Conservation (phyloP, 306 rosid genomes). For the Adenanthera pavonina region DNA sequence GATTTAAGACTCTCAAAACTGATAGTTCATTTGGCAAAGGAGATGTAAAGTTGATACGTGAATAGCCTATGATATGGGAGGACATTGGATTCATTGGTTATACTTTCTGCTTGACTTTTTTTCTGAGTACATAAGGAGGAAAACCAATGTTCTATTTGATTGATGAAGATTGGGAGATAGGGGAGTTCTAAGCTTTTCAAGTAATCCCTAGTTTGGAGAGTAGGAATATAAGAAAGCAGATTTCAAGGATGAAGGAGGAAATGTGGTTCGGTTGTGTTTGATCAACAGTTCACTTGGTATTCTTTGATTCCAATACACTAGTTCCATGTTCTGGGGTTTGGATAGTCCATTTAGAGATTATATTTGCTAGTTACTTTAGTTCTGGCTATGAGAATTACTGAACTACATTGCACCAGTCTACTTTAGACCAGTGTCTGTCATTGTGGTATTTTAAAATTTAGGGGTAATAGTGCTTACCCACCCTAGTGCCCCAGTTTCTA, state of each 20-base stretch:
- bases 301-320: neutral
- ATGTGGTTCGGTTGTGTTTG: constrained; percentile 4
- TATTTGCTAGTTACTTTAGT: neutral
- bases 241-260: constrained; percentile 19
- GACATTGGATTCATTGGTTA: neutral
- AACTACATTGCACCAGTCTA: neutral
- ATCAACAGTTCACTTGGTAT: neutral
- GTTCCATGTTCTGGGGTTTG: neutral
- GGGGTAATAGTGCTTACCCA: neutral
- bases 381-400: neutral
- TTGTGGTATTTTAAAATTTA: neutral
- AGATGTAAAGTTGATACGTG: constrained; percentile 8
- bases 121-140: constrained; percentile 11
- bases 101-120: neutral
- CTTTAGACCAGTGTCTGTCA: neutral
- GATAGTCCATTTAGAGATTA: neutral
- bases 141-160: neutral
- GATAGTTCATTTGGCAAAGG: constrained; percentile 1
- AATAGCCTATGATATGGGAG: neutral
- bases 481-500: neutral
- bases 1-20: neutral
- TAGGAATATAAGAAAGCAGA: neutral
- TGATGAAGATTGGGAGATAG: neutral
- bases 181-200: neutral
- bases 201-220: constrained; percentile 1